Evolutionary conservation across 2,329 filamentous ascomycete genomes (phyloP).

Genomic region (Fusarium longipes): DNA sequence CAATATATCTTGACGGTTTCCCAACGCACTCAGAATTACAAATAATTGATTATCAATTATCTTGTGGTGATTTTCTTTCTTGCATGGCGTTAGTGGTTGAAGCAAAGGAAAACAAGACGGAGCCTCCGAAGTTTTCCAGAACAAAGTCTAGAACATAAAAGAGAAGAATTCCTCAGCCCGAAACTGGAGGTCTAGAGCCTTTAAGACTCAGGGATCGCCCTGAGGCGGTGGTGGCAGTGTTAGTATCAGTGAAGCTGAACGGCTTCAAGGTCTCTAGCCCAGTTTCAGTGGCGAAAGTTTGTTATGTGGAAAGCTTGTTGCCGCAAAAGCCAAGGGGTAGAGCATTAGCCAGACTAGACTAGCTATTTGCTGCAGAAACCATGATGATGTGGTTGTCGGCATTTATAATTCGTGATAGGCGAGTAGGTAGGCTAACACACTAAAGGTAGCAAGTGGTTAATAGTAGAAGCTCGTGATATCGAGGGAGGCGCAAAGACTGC

Average conservation of each 20-base stretch:
- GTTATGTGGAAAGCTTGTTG: conserved; percentile 38
- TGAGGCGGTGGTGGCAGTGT: neutral
- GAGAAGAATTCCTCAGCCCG: neutral
- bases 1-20: neutral
- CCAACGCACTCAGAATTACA: neutral
- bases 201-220: neutral
- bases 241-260: conserved; percentile 4
- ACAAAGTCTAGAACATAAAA: conserved; percentile 10
- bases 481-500: conserved; percentile 5
- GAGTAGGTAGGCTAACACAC: neutral
- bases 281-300: conserved; percentile 35
- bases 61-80: neutral
- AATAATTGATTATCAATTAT: neutral
- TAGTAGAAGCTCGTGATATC: neutral
- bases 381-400: neutral
- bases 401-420: neutral
- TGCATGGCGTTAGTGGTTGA: neutral
- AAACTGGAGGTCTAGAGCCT: conserved; percentile 32
- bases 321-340: conserved; percentile 10
- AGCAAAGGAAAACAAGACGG: neutral
- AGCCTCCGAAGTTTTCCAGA: conserved; percentile 6
- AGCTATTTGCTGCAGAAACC: neutral
- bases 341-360: neutral
- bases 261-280: neutral
- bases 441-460: neutral